Percentiles rank a stretch among this genome's conserved stretches.
These are phyloP conservation scores for Yarrowia yakushimensis DNA, from an alignment of 805 yeast species.

Conservation along the genomic window DNA sequence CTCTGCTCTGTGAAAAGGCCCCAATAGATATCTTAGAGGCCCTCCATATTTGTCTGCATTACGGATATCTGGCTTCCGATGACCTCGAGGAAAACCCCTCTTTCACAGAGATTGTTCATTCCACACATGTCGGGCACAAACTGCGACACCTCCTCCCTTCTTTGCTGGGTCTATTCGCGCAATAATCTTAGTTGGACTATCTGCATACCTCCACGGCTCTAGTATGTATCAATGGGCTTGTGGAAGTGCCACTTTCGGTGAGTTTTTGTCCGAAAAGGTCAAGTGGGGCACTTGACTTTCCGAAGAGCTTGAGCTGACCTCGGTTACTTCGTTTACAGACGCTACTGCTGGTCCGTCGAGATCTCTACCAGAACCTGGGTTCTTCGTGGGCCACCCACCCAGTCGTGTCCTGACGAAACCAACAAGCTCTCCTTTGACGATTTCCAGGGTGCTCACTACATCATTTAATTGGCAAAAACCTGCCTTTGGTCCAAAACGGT, in stretches of 20 bases:
- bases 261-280: not conserved
- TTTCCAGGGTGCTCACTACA: not conserved
- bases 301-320: conserved; percentile 1
- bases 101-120: not conserved
- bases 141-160: not conserved
- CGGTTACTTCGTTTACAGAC: not conserved
- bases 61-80: not conserved
- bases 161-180: not conserved
- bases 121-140: not conserved
- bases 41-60: not conserved
- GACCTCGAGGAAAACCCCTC: not conserved
- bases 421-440: not conserved
- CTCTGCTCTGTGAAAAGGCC: not conserved
- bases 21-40: not conserved
- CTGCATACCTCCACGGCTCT: not conserved
- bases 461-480: not conserved
- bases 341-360: not conserved
- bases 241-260: not conserved
- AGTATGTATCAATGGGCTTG: not conserved
- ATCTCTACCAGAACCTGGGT: not conserved
- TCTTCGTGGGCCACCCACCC: not conserved
- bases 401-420: not conserved
- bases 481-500: not conserved
- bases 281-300: not conserved
- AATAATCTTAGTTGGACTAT: not conserved